Evolutionary conservation across 2,329 filamentous ascomycete genomes (phyloP).

Genomic region (Penicillium digitatum): DNA sequence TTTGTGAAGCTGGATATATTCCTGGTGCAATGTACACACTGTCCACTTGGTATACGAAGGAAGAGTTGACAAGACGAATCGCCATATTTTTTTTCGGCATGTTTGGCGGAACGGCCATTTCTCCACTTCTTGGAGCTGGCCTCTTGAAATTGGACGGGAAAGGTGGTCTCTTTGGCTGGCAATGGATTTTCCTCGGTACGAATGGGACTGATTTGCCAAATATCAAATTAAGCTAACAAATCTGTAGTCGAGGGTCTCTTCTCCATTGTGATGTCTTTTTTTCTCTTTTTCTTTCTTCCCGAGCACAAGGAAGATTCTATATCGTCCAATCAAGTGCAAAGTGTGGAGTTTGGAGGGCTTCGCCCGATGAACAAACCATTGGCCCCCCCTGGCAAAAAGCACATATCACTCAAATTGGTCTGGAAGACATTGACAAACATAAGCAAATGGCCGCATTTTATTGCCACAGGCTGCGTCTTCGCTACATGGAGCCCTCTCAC

Average conservation of each 20-base stretch:
- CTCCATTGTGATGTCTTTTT: conserved; percentile 40
- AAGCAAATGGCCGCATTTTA: conserved; percentile 48
- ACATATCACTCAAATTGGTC: conserved; percentile 40
- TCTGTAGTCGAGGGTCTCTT: conserved; percentile 46
- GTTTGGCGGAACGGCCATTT: conserved; percentile 51
- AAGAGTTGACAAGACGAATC: conserved; percentile 47
- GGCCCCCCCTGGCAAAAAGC: conserved; percentile 30
- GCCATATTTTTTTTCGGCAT: conserved; percentile 54
- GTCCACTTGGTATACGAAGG: conserved; percentile 50
- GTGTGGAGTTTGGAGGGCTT: neutral
- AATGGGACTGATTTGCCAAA: neutral
- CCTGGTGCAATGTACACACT: conserved; percentile 51
- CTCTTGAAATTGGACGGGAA: conserved; percentile 46
- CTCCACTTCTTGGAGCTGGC: conserved; percentile 48
- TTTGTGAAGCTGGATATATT: conserved; percentile 52
- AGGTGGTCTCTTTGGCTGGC: conserved; percentile 47
- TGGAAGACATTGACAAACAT: conserved; percentile 47
- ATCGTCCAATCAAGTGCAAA: no score
- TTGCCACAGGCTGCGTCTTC: conserved; percentile 51
- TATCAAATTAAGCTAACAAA: neutral
- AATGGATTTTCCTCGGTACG: conserved; percentile 50
- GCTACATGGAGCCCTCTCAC: conserved; percentile 53
- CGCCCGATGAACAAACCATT: conserved; percentile 33
- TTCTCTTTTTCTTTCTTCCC: conserved; percentile 40
- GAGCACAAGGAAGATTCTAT: neutral